A percentile compares a stretch with the other conserved stretches of the same genome.
phyloP scores from a whole-genome alignment of 495 filamentous ascomycete species.

The Penicillium coprophilum region DNA sequence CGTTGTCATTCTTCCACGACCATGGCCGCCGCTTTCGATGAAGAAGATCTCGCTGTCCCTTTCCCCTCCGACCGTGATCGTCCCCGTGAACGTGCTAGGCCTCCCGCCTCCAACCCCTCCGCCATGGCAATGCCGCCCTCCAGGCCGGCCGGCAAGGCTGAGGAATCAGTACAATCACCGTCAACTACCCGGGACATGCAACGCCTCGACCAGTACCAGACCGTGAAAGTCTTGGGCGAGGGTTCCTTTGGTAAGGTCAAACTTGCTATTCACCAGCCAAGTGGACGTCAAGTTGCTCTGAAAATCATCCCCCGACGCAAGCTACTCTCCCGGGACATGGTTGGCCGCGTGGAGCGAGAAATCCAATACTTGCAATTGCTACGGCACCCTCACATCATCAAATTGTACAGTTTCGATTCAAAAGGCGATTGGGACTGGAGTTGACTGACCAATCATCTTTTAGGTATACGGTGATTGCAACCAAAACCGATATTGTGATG shows the following conservation, averaged over 20 bases:
- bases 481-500: conserved; percentile 93
- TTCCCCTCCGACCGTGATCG: conserved; percentile 63
- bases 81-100: conserved; percentile 39
- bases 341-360: conserved; percentile 92
- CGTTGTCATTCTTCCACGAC: conserved; percentile 31
- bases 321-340: conserved; percentile 94
- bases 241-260: conserved; percentile 99
- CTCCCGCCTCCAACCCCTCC: conserved; percentile 33
- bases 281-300: conserved; percentile 88
- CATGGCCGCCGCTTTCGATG: conserved; percentile 64
- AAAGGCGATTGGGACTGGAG: neutral
- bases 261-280: conserved; percentile 86
- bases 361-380: conserved; percentile 96
- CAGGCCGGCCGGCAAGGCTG: conserved; percentile 39
- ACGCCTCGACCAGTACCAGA: conserved; percentile 85
- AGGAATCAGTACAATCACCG: conserved; percentile 41
- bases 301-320: conserved; percentile 97
- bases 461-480: conserved; percentile 95
- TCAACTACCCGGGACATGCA: conserved; percentile 60
- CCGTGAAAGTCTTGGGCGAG: conserved; percentile 88
- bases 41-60: conserved; percentile 90
- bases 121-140: conserved; percentile 49
- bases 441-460: conserved; percentile 17
- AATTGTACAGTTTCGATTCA: conserved; percentile 64
- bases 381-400: conserved; percentile 97